Conservation (phyloP, 1,284 basidiomycete genomes). For the Hypsizygus ulmarius region DNA sequence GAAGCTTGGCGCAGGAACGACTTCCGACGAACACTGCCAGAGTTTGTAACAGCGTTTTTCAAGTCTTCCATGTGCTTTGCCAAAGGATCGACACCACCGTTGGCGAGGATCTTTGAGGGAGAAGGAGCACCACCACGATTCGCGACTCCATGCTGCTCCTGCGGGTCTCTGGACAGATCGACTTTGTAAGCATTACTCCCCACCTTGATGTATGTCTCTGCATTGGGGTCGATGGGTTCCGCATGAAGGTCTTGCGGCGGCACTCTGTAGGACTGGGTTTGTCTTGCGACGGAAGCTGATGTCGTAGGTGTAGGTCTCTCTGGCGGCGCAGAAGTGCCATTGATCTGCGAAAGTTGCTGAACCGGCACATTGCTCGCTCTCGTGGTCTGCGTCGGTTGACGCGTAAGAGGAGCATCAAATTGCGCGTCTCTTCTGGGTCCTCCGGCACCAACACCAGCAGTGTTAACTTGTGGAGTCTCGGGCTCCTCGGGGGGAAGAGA, state of each 20-base stretch:
- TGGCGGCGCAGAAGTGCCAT: constrained; percentile 24
- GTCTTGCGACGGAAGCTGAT: constrained; percentile 12
- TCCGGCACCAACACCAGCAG: constrained; percentile 65
- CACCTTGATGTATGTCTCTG: constrained; percentile 66
- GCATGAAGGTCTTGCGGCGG: constrained; percentile 44
- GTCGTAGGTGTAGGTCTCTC: constrained; percentile 10
- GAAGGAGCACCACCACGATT: constrained; percentile 31
- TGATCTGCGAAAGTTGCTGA: constrained; percentile 24
- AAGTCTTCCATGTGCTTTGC: constrained; percentile 66
- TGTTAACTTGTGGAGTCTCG: constrained; percentile 52
- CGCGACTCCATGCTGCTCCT: constrained; percentile 32
- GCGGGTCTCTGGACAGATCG: constrained; percentile 61
- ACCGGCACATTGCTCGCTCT: constrained; percentile 14
- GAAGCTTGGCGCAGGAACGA: constrained; percentile 32
- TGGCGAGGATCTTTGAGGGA: constrained; percentile 24
- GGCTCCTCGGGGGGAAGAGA: constrained; percentile 34
- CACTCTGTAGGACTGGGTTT: constrained; percentile 14
- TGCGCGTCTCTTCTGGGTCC: constrained; percentile 38
- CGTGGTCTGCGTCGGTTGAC: constrained; percentile 28
- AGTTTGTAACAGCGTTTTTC: constrained; percentile 38
- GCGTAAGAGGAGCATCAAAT: constrained; percentile 23
- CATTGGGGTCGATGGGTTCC: constrained; percentile 56
- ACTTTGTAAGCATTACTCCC: constrained; percentile 66
- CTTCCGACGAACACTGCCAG: constrained; percentile 40
- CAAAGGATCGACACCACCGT: constrained; percentile 58